Evolutionary conservation across 192 early-diverging fungal genomes (phyloP), one percentile per base, ranked within the genome.

Genomic region (Dissophora globulifera): DNA sequence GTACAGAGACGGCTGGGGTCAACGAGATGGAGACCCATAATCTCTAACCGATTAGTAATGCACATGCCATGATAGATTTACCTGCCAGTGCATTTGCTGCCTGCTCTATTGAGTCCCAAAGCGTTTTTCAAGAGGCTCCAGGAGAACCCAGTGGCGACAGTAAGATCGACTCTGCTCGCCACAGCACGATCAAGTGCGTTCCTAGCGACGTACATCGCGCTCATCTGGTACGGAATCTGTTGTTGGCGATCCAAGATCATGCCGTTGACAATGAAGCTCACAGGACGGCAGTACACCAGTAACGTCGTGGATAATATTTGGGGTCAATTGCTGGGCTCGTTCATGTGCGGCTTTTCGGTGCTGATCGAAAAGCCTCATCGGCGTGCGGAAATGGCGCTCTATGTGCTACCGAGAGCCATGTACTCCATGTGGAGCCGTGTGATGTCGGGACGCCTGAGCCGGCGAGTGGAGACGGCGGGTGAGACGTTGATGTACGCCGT

Each of bases 281-380:
- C 67, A 54, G 72, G 72, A 4, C 16, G 23, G 19, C 56, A 26
- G 35, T 82, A 46, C 45, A 78, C 54, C 67, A 82, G 62, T 22
- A 62, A 45, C 33, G 70, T 62, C 45, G 48, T 83, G 48, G 81
- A 82, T 25, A 27, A 69, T 69, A 75, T 83, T 58, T 69, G 79
- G 69, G 87, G 64, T 58, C 82, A 81, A 23, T 84, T 67, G 63
- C 78, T 82, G 35, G 84, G 82, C 11, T 71, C 86, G 16, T 70
- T 92, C 50, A 46, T 89, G 47, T 88, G 85, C 35, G 92, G 92
- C 0, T 78, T 87, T 15, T 88, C 85, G 29, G 79, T 93, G 8
- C 63, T 92, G 30, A 59, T 93, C 16, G 92, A 93, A 29, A 86
- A 82, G 50, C 78, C 83, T 29, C 82, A 82, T 45, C 61, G 83